phyloP scores from a whole-genome alignment of 192 early-diverging fungal genomes.

The Nowakowskiella sp. region DNA sequence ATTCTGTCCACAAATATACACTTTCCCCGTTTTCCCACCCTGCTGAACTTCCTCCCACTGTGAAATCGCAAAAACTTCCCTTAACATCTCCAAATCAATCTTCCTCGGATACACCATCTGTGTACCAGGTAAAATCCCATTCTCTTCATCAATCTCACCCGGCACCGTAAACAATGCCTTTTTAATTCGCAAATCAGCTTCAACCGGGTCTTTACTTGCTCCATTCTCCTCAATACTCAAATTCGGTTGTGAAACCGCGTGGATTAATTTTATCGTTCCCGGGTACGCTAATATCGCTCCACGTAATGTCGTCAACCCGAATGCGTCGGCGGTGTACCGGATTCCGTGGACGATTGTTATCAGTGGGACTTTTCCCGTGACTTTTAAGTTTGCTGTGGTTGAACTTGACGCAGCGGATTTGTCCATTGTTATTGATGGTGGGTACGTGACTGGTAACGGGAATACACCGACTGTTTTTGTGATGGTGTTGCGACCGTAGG shows the following conservation, averaged over 20 bases:
- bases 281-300: conserved; percentile 23
- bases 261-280: no score
- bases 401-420: no score
- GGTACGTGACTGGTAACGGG: conserved; percentile 24
- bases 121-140: background rate
- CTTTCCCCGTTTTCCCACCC: background rate
- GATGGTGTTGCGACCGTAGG: conserved; percentile 17
- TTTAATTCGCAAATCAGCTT: background rate
- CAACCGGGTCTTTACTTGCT: background rate
- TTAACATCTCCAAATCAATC: background rate
- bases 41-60: background rate
- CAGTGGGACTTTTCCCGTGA: background rate
- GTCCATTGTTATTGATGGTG: no score
- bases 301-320: conserved; percentile 8
- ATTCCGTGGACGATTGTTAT: conserved; percentile 13
- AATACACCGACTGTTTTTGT: conserved; percentile 30
- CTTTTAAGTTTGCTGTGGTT: no score
- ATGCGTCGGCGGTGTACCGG: conserved; percentile 6
- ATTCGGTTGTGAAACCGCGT: no score
- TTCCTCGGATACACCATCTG: background rate
- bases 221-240: no score
- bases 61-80: background rate
- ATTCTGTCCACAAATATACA: background rate
- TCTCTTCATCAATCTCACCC: background rate
- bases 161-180: background rate